phyloP scores from a whole-genome alignment of 2,329 filamentous ascomycete species.

The Neonectria ditissima region DNA sequence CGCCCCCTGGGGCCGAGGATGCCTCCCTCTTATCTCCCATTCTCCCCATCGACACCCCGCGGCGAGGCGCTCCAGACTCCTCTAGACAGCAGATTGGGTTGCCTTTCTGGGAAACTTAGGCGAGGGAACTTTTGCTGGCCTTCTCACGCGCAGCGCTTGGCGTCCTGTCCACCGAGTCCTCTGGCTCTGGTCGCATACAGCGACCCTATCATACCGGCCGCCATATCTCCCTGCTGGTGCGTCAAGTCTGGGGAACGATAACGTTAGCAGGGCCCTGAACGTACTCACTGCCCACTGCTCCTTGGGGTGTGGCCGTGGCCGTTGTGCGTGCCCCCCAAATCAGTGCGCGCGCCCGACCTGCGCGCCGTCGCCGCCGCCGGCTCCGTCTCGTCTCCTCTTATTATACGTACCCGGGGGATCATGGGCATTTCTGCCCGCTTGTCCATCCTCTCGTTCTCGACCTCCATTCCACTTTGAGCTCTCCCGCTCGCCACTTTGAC shows the following conservation, averaged over 20 bases:
- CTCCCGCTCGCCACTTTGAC: conserved; percentile 48
- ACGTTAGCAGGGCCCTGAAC: conserved; percentile 46
- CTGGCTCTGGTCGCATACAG: conserved; percentile 39
- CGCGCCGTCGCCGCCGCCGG: conserved; percentile 24
- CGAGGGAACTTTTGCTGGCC: conserved; percentile 57
- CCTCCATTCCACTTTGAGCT: conserved; percentile 49
- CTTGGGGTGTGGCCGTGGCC: conserved; percentile 29
- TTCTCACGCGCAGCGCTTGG: conserved; percentile 51
- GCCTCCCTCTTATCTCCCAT: conserved; percentile 42
- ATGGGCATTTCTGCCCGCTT: conserved; percentile 53
- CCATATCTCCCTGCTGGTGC: conserved; percentile 43
- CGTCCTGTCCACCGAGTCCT: conserved; percentile 41
- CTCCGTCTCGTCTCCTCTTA: conserved; percentile 37
- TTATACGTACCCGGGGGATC: conserved; percentile 48
- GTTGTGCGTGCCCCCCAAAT: conserved; percentile 29
- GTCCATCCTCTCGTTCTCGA: conserved; percentile 48
- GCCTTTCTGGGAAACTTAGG: conserved; percentile 51
- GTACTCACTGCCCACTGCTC: conserved; percentile 19
- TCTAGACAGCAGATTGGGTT: conserved; percentile 49
- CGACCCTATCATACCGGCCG: conserved; percentile 44
- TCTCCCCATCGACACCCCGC: conserved; percentile 39
- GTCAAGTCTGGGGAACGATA: conserved; percentile 51
- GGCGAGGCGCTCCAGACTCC: conserved; percentile 40
- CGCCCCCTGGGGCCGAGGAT: conserved; percentile 31
- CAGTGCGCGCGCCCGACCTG: conserved; percentile 30